Evolutionary conservation across 2,329 filamentous ascomycete species (phyloP).

Genomic region (Stromatinia cepivora): DNA sequence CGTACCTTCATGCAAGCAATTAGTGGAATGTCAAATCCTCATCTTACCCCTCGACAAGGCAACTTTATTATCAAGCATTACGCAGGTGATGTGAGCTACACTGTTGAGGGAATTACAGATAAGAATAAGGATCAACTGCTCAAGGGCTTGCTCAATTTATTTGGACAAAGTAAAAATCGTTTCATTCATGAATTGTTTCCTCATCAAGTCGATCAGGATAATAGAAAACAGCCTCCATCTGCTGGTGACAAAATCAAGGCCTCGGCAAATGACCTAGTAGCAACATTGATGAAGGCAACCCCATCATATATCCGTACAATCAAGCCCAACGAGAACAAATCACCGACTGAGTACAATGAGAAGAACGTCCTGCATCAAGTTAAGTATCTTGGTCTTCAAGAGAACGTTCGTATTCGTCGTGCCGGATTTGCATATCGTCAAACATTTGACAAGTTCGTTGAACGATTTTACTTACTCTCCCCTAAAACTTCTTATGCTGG

Average conservation of each 20-base stretch:
- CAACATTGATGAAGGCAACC: constrained; percentile 94
- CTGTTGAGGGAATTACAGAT: constrained; percentile 94
- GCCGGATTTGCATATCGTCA: constrained; percentile 97
- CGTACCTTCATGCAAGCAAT: constrained; percentile 93
- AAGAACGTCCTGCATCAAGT: constrained; percentile 96
- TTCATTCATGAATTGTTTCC: constrained; percentile 92
- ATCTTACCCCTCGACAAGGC: constrained; percentile 88
- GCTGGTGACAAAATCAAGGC: constrained; percentile 94
- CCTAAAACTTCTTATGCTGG: constrained; percentile 94
- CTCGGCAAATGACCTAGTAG: constrained; percentile 91
- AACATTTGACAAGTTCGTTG: constrained; percentile 96
- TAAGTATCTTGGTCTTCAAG: constrained; percentile 98
- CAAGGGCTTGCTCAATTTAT: constrained; percentile 88
- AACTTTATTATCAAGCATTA: constrained; percentile 99
- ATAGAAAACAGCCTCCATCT: constrained; percentile 89
- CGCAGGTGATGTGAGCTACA: constrained; percentile 93
- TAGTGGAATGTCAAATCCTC: constrained; percentile 86
- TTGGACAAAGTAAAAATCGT: constrained; percentile 77
- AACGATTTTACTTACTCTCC: constrained; percentile 93
- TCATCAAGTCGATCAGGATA: constrained; percentile 90
- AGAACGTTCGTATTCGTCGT: constrained; percentile 95
- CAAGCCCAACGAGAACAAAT: constrained; percentile 99
- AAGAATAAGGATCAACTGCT: constrained; percentile 98
- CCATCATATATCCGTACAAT: constrained; percentile 98
- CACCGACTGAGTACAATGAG: constrained; percentile 85